These are phyloP conservation scores for Collybiopsis luxurians DNA, from an alignment of 768 basidiomycete species.

Conservation along the genomic window DNA sequence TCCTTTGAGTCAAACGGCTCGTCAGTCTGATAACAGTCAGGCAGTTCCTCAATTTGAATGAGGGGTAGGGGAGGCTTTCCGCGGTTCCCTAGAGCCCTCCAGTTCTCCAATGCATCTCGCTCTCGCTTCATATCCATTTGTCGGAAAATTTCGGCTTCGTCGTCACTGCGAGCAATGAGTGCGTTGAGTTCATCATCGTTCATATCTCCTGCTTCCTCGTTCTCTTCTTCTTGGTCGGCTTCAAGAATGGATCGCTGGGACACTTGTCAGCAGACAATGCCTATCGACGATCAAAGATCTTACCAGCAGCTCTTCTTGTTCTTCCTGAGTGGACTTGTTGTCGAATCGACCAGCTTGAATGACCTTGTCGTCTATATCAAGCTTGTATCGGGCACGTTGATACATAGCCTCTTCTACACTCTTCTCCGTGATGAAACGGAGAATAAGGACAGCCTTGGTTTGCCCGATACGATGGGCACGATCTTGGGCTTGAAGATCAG, in stretches of 20 bases:
- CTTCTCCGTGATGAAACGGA: constrained; percentile 96
- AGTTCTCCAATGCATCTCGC: constrained; percentile 56
- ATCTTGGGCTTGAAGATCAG: constrained; percentile 99
- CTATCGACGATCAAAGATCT: constrained; percentile 19
- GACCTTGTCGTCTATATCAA: constrained; percentile 98
- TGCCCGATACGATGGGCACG: constrained; percentile 99
- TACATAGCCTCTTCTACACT: constrained; percentile 99
- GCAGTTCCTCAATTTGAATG: constrained; percentile 86
- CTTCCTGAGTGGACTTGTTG: constrained; percentile 96
- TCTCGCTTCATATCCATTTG: constrained; percentile 82
- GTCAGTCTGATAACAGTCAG: constrained; percentile 85
- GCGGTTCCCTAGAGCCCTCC: constrained; percentile 72
- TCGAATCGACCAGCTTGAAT: constrained; percentile 99
- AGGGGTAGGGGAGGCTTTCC: constrained; percentile 77
- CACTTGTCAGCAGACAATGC: constrained; percentile 9
- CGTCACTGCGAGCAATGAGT: constrained; percentile 81
- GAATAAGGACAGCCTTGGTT: constrained; percentile 94
- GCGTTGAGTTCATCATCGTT: constrained; percentile 95
- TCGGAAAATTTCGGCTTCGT: constrained; percentile 74
- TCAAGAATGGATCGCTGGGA: constrained; percentile 83
- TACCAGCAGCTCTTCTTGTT: constrained; percentile 94
- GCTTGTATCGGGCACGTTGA: constrained; percentile 90
- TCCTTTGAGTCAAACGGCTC: constrained; percentile 70
- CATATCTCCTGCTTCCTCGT: constrained; percentile 89
- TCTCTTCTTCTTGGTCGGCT: constrained; percentile 87